Evolutionary conservation across 192 early-diverging fungal genomes (phyloP).

Genomic region (Coemansia nantahalensis): DNA sequence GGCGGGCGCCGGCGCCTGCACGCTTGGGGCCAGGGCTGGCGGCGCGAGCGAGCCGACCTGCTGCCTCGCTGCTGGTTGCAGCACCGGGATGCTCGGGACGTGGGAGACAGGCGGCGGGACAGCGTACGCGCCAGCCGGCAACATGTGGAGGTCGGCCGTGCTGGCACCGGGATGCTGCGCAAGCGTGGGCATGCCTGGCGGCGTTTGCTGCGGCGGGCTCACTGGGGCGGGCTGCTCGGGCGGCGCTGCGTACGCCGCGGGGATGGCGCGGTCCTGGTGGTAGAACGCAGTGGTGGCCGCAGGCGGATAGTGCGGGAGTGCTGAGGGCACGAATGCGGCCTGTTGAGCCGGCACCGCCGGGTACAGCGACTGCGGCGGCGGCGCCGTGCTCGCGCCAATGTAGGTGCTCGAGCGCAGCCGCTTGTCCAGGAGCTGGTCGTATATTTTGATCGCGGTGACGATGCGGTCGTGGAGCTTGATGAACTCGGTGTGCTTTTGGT

Average conservation of each 20-base stretch:
- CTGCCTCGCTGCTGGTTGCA: conserved; percentile 21
- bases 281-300: conserved; percentile 1
- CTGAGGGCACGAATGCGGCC: conserved; percentile 28
- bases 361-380: conserved; percentile 38
- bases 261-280: conserved; percentile 4
- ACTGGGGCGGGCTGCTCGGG: conserved; percentile 20
- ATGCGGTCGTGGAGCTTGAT: conserved; percentile 83
- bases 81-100: conserved; percentile 40
- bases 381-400: conserved; percentile 9
- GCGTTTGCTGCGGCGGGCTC: no score
- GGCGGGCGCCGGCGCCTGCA: background rate
- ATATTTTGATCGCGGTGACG: conserved; percentile 73
- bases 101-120: conserved; percentile 23
- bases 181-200: no score
- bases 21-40: conserved; percentile 1
- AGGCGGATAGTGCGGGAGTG: conserved; percentile 27
- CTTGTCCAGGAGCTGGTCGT: conserved; percentile 85
- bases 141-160: no score
- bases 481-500: conserved; percentile 74
- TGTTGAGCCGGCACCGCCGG: conserved; percentile 27
- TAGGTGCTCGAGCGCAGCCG: conserved; percentile 56
- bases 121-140: background rate
- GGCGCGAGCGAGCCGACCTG: conserved; percentile 3
- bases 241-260: conserved; percentile 13
- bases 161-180: no score